Evolutionary conservation across 2,329 filamentous ascomycete genomes (phyloP), one percentile per base, ranked within the genome.

Genomic region (Sordariomycetes sp.): DNA sequence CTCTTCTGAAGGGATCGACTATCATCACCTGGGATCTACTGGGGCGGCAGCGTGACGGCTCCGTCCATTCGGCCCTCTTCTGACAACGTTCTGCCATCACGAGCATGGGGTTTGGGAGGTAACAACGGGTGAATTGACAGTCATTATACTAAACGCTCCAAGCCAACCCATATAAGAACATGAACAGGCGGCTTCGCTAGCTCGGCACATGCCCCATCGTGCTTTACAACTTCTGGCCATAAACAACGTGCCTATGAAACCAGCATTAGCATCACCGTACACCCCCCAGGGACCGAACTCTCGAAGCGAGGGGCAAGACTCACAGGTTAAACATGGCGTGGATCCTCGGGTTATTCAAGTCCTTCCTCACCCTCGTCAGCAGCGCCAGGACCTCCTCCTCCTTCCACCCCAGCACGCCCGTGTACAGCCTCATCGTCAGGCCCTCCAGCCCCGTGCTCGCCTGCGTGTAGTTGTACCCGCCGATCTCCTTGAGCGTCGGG

Each of bases 301-400:
- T n/a, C n/a, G n/a, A 32, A 32, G 28, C 28, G 8, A 32, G 8
- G 3, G 40, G 40, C 5, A 18, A 14, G 3, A 60, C 62, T 64
- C 54, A 66, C 60, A 66, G 60, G n/a, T 66, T 60, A 24, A 63
- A 65, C 51, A 62, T 60, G n/a, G 65, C 60, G 60, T 71, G 69
- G 14, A 66, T 61, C 10, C 53, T 61, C 18, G 56, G 56, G 22
- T 58, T 53, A n/a, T 24, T 53, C 32, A 58, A 53, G 18, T 58
- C 57, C 51, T 32, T 32, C 35, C 52, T 37, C n/a, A 58, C 57
- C 51, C 48, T 25, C 1, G 57, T n/a, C 37, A 58, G 28, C 16
- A 58, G 12, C 34, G 77, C 78, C 72, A 81, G 76, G 32, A 79
- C 78, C 62, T 80, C 69, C n/a, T 73, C 75, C 10, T 71, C 65